phyloP scores from a whole-genome alignment of 2,329 filamentous ascomycete genomes.

The Apiospora aurea region DNA sequence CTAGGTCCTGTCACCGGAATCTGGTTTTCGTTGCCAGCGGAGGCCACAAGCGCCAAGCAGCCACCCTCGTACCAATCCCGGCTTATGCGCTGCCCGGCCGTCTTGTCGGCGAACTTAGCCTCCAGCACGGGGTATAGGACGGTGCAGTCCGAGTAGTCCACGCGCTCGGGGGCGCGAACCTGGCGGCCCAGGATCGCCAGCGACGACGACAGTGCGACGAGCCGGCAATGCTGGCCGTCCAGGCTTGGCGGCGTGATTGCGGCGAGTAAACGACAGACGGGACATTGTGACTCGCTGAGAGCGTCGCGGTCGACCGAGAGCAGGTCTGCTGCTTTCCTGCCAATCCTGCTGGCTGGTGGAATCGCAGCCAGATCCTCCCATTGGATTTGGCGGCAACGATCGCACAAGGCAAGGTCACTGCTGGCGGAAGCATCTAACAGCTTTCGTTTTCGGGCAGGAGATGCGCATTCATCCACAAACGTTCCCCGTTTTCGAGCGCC shows the following conservation, averaged over 20 bases:
- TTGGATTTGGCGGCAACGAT: constrained; percentile 3
- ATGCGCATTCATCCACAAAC: background rate
- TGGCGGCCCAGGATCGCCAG: background rate
- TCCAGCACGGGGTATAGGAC: constrained; percentile 4
- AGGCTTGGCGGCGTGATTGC: background rate
- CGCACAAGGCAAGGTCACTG: background rate
- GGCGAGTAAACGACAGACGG: background rate
- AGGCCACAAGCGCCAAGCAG: background rate
- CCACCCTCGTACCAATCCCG: constrained; percentile 10
- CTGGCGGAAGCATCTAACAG: background rate
- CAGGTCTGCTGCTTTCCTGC: constrained; percentile 5
- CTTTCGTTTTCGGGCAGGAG: background rate
- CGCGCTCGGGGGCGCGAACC: background rate
- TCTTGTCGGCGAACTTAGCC: constrained; percentile 10
- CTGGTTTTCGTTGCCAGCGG: background rate
- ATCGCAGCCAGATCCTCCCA: background rate
- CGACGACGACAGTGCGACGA: background rate
- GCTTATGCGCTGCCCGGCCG: background rate
- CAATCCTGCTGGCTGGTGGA: background rate
- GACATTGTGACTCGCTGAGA: background rate
- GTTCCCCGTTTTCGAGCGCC: background rate
- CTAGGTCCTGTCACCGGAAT: background rate
- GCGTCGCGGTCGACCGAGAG: background rate
- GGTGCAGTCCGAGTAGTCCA: constrained; percentile 11
- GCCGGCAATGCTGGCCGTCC: background rate